Percentiles rank a stretch among this genome's conserved stretches.
These are phyloP conservation scores for Neurospora terricola DNA, from an alignment of 495 filamentous ascomycete genomes.

Conservation along the genomic window DNA sequence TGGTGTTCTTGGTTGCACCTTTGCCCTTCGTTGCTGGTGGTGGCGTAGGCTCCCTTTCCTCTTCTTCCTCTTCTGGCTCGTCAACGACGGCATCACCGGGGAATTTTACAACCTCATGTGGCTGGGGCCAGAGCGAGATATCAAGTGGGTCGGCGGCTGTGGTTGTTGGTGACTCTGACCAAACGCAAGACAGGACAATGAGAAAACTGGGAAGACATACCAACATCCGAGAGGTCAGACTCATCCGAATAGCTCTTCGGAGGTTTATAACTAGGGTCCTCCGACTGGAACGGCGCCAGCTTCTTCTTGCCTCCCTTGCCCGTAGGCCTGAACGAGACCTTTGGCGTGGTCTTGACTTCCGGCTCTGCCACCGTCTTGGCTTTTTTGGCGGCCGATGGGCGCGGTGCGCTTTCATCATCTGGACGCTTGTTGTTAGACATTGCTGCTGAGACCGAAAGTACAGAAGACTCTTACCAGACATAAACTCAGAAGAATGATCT, in stretches of 20 bases:
- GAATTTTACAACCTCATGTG: background rate
- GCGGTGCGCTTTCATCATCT: background rate
- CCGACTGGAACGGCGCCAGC: background rate
- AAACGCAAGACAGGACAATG: background rate
- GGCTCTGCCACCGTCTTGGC: background rate
- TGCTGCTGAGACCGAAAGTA: background rate
- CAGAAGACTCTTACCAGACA: background rate
- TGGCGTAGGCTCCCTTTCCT: background rate
- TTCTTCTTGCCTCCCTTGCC: background rate
- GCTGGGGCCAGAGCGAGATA: background rate
- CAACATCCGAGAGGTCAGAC: background rate
- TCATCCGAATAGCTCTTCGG: background rate
- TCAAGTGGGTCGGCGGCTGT: background rate
- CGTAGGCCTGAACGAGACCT: background rate
- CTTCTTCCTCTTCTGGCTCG: background rate
- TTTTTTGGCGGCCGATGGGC: background rate
- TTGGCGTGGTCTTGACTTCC: background rate
- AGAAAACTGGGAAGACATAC: background rate
- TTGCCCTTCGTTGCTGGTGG: background rate
- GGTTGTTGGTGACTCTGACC: background rate
- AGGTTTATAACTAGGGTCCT: background rate
- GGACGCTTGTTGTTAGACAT: background rate
- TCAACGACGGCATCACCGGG: background rate
- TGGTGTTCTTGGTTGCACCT: background rate
- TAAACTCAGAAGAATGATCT: background rate